Evolutionary conservation across 345 rosid genomes (phyloP).

Genomic region (Citrus mangshanensis): DNA sequence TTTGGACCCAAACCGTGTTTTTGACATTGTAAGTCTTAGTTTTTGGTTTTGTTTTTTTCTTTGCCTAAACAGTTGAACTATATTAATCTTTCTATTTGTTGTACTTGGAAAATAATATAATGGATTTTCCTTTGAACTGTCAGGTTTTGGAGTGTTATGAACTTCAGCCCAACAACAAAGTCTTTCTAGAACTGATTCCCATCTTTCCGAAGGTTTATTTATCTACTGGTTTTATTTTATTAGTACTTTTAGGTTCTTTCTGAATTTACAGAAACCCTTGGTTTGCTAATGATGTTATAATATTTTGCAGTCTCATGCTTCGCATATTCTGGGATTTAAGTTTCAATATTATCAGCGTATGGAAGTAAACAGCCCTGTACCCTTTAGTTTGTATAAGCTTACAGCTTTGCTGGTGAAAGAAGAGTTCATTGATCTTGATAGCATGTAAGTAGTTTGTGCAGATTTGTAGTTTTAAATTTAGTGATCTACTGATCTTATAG

Average conservation of each 20-base stretch:
- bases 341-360: slow-evolving; percentile 88
- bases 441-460: slow-evolving; percentile 63
- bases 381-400: slow-evolving; percentile 86
- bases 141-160: slow-evolving; percentile 97
- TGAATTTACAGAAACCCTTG: neutral
- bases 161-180: slow-evolving; percentile 67
- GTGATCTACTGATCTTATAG: neutral
- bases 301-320: slow-evolving; percentile 90
- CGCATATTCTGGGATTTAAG: slow-evolving; percentile 99
- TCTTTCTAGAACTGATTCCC: slow-evolving; percentile 85
- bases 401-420: slow-evolving; percentile 92
- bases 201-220: slow-evolving; percentile 85
- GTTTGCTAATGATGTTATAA: slow-evolving; percentile 20
- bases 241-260: slow-evolving; percentile 2
- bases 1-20: slow-evolving; percentile 98
- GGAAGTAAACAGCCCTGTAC: slow-evolving; percentile 81
- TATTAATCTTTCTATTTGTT: slow-evolving; percentile 14
- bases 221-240: slow-evolving; percentile 7
- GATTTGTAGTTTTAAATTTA: neutral
- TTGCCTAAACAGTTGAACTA: neutral
- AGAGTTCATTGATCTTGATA: slow-evolving; percentile 85
- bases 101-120: slow-evolving; percentile 17
- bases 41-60: neutral
- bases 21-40: slow-evolving; percentile 82
- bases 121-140: slow-evolving; percentile 19